Base-by-base conservation (phyloP, 2,329 filamentous ascomycete species). In the Epichloe gansuensis region DNA sequence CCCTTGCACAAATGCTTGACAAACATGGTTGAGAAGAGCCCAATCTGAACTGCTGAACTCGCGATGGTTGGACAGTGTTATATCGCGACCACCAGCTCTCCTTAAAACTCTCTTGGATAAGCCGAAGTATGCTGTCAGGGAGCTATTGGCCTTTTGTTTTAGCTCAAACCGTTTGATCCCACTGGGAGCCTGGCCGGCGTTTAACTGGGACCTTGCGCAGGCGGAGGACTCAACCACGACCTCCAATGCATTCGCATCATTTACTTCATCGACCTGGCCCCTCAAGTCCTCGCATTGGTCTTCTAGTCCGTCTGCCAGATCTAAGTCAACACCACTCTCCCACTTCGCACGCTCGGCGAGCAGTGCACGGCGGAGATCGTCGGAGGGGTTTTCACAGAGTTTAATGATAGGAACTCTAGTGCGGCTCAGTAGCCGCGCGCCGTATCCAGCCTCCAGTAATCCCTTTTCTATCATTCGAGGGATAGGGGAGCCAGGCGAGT, bases 331-430 rank as follows among this genome's bases (percentile, higher is more conserved):
- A 3, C 73, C 80, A 44, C 68, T 75, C 56, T 91, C 86, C 85
- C 87, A 91, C 60, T 82, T 87, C 43, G 72, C 67, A 6, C 86
- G 78, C 59, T 85, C 84, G 36, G 81, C 75, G 4, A 78, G 61
- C 5, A 94, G 73, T 52, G 79, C 80, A 9, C 70, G 63, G 13
- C 76, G 76, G 1, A 94, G 72, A 52, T 76, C 72, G 2, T 75
- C 66, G 0, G 78, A 74, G 2, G 89, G 89, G 42, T 71, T 77
- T 63, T 91, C 77, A 61, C 89, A 95, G 15, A 95, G 75, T 63
- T 94, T 93, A 64, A 95, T 84, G 57, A 95, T 94, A 0, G 89
- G 88, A 3, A 95, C 85, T 55, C 89, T 77, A 1, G 89, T 93
- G 51, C 82, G 80, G 2, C 85, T 86, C 3, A 95, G 74, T 3